A percentile compares a stretch with the other conserved stretches of the same genome.
Conservation (phyloP, 2,329 filamentous ascomycete genomes). For the Penicillium freii region DNA sequence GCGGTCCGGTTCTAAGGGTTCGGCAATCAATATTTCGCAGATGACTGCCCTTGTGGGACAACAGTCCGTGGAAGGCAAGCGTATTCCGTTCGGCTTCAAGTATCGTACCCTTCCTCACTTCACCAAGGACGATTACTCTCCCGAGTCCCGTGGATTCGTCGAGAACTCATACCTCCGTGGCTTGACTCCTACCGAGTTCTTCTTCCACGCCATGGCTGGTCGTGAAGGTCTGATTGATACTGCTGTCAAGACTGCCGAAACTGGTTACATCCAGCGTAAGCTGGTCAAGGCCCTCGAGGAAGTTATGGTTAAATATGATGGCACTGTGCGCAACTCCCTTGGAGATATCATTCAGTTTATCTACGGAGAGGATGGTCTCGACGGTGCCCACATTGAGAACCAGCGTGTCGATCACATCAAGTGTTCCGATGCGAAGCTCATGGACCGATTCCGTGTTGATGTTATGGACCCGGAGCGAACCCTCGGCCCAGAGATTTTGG, state of each 20-base stretch:
- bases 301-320: slow-evolving; percentile 95
- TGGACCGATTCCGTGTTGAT: slow-evolving; percentile 79
- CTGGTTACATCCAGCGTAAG: slow-evolving; percentile 97
- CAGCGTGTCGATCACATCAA: slow-evolving; percentile 85
- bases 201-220: slow-evolving; percentile 99
- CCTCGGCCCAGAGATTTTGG: slow-evolving; percentile 69
- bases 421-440: slow-evolving; percentile 73
- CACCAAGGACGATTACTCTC: slow-evolving; percentile 98
- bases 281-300: slow-evolving; percentile 98
- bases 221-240: slow-evolving; percentile 99
- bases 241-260: slow-evolving; percentile 98
- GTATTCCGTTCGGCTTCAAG: slow-evolving; percentile 98
- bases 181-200: slow-evolving; percentile 92
- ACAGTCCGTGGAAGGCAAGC: slow-evolving; percentile 96
- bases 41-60: slow-evolving; percentile 98
- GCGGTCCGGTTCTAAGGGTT: slow-evolving; percentile 94
- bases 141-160: slow-evolving; percentile 93
- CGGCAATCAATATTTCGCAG: slow-evolving; percentile 98
- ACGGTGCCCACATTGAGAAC: slow-evolving; percentile 89
- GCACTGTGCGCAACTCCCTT: slow-evolving; percentile 92
- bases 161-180: slow-evolving; percentile 98
- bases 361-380: slow-evolving; percentile 95
- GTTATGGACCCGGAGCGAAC: slow-evolving; percentile 69
- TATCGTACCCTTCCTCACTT: slow-evolving; percentile 96
- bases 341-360: slow-evolving; percentile 96